phyloP scores from a whole-genome alignment of 371 early-diverging fungal species.

The Apophysomyces sp. region DNA sequence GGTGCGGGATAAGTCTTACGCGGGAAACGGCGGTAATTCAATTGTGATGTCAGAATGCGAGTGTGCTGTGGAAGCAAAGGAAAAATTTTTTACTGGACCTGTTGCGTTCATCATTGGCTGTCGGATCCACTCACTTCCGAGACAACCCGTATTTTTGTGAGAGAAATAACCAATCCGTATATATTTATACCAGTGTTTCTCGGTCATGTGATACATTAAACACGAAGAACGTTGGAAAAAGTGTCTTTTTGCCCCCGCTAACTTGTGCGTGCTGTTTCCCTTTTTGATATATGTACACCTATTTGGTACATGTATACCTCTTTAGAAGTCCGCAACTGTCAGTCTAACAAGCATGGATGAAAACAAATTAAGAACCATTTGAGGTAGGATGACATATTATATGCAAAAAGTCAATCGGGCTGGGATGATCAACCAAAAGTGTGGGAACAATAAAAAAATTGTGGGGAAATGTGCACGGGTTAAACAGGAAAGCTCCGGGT shows the following conservation, averaged over 20 bases:
- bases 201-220: neutral
- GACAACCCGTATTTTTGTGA: neutral
- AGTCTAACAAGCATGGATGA: neutral
- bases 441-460: neutral
- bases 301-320: no score
- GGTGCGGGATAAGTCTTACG: neutral
- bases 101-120: neutral
- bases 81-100: neutral
- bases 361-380: neutral
- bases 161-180: no score
- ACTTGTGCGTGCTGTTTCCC: neutral
- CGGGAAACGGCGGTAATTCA: slow-evolving; percentile 1
- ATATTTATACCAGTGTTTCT: no score
- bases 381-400: neutral
- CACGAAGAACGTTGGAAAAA: neutral
- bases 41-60: slow-evolving; percentile 3
- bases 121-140: neutral
- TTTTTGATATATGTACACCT: neutral
- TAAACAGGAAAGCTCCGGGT: slow-evolving; percentile 1
- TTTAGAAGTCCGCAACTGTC: neutral
- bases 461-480: neutral
- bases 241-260: no score
- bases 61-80: neutral
- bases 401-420: neutral
- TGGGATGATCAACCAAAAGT: neutral